phyloP scores from a whole-genome alignment of 106 monocot genomes.

The Acorus calamus region DNA sequence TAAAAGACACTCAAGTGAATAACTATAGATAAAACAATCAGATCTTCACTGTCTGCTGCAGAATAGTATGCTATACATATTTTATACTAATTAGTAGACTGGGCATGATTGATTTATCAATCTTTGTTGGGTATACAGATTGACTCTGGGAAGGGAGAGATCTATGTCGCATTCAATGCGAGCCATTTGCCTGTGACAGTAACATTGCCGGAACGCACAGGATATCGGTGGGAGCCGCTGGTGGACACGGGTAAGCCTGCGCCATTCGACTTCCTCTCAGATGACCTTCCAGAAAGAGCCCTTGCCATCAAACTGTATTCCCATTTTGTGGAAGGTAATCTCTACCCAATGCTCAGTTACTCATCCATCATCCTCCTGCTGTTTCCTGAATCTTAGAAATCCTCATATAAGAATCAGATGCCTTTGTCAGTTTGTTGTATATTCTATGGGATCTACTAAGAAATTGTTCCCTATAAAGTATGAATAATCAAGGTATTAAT shows the following conservation, averaged over 20 bases:
- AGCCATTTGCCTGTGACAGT: constrained; percentile 56
- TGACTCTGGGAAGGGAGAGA: constrained; percentile 48
- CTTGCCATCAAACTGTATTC: constrained; percentile 23
- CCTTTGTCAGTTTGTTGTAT: too few relatives aligned
- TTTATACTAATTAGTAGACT: too few relatives aligned
- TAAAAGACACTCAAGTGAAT: too few relatives aligned
- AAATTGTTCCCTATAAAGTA: too few relatives aligned
- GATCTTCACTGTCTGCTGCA: too few relatives aligned
- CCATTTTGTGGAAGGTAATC: constrained; percentile 53
- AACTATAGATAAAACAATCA: too few relatives aligned
- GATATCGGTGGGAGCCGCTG: constrained; percentile 66
- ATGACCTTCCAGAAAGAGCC: constrained; percentile 31
- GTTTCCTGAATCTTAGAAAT: constrained; percentile 14
- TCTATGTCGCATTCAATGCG: constrained; percentile 87
- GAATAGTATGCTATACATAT: too few relatives aligned
- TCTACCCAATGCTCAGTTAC: constrained; percentile 95
- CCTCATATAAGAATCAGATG: too few relatives aligned
- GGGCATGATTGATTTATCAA: too few relatives aligned
- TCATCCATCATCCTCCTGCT: constrained; percentile 65
- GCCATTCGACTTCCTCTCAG: constrained; percentile 79
- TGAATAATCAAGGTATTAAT: too few relatives aligned
- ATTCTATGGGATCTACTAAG: too few relatives aligned
- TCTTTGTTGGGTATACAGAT: constrained; percentile 22
- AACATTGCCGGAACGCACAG: constrained; percentile 53
- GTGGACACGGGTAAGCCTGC: constrained; percentile 70